Percentiles rank a stretch among this genome's conserved stretches.
Conservation (phyloP, 331 rosid genomes). For the Telfairia occidentalis region DNA sequence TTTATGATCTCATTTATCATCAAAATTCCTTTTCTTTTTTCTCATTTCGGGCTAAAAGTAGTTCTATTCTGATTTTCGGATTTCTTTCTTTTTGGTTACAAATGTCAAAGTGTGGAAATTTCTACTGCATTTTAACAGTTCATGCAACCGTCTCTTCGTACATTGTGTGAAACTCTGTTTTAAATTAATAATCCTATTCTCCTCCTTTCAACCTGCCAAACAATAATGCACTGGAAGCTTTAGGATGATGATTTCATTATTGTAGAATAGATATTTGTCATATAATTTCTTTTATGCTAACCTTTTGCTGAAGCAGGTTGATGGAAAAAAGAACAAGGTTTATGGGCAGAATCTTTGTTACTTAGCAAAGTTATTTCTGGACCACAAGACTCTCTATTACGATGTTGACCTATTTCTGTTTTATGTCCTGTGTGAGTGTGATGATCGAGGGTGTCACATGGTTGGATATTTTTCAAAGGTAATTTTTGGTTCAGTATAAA, state of each 20-base stretch:
- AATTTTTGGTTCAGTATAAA: constrained; percentile 10
- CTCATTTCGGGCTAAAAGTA: background rate
- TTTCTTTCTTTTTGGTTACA: background rate
- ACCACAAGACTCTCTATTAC: constrained; percentile 97
- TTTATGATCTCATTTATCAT: background rate
- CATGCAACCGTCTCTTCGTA: background rate
- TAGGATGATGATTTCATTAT: background rate
- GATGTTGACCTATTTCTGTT: constrained; percentile 96
- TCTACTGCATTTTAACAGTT: background rate
- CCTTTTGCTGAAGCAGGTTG: constrained; percentile 54
- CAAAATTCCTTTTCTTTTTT: background rate
- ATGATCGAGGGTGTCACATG: constrained; percentile 99
- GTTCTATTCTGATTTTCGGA: background rate
- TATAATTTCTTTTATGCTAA: background rate
- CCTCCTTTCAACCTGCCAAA: background rate
- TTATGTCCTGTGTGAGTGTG: constrained; percentile 89
- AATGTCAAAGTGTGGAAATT: background rate
- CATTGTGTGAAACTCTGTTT: background rate
- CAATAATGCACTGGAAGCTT: background rate
- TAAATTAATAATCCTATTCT: background rate
- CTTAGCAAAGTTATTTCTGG: constrained; percentile 91
- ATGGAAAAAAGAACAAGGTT: constrained; percentile 97
- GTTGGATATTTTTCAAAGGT: constrained; percentile 99
- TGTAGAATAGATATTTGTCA: background rate
- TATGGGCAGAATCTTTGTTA: constrained; percentile 98